Evolutionary conservation across 1,284 basidiomycete genomes (phyloP), one percentile per base, ranked within the genome.

Genomic region (Pyrrhoderma lamaoense): DNA sequence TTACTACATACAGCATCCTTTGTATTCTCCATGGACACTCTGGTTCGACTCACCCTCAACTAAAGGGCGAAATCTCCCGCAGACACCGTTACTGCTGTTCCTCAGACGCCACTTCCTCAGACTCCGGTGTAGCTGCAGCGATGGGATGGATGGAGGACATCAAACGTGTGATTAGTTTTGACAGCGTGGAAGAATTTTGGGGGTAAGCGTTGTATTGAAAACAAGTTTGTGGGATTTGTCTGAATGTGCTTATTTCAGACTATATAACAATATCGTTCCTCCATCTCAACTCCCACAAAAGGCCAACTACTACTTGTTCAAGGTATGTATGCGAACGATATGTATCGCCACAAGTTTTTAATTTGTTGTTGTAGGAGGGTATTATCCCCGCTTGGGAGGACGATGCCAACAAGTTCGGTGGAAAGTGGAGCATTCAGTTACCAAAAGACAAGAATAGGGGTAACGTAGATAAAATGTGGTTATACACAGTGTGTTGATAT

Each of bases 221-320:
- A 25, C 3, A 18, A 44, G 23, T 14, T 38, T 40, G 11, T 13
- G 39, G 36, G 7, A 18, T 3, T 22, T 7, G 18, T 11, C 14
- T 22, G 35, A 39, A 52, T 42, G 25, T 31, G 3, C 21, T 3
- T 22, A 35, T 45, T 45, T 13, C 60, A 93, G 90, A 14, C 71
- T 98, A 57, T 96, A 98, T 74, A 96, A 98, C 72, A 97, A 98
- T 71, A 94, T 99, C 62, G 85, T 99, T 27, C 89, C 93, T 16
- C 96, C 95, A n/a, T 94, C 92, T 19, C 81, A 85, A 63, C 74
- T 99, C 60, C 93, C 93, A 35, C 84, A 85, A 69, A 97, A 94
- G 72, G 93, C 94, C 35, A 99, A 99, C 68, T 99, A 99, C 70
- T 99, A 99, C 73, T 77, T 99, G 55, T 99, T 99, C 84, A 98